Evolutionary conservation across 352 stramenopile genomes (phyloP), one percentile per base, ranked within the genome.

Genomic region (Thalassiosira mediterranea): DNA sequence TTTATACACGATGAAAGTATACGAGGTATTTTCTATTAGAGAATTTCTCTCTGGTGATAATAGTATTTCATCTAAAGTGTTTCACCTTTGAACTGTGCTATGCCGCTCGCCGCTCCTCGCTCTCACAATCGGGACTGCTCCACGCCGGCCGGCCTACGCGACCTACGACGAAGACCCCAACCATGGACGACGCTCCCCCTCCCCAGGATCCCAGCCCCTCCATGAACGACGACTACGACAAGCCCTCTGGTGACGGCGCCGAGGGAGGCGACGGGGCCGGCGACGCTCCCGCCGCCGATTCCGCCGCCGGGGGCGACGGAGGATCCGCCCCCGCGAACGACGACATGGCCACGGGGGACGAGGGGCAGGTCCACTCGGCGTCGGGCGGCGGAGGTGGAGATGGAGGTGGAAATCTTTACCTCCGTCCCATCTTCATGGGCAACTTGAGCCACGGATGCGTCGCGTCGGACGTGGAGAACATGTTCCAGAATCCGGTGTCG

Each of bases 351-450:
- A 28, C 34, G 52, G 52, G 57, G 52, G 15, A 38, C 21, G 23
- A 23, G 21, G 28, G 25, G 5, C 57, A 66, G 44, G 38, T 42
- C 7, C 7, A 13, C 34, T 13, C 34, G 34, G 34, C 7, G 7
- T 7, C 7, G 34, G 34, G 34, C 34, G 34, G 34, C 34, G 34
- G 34, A 7, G 34, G 34, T 13, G 34, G 34, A 13, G 34, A 13
- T 7, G 59, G 59, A 31, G 60, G 44, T 7, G 60, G 60, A 1
- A 69, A 69, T 58, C 17, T 69, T 1, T 57, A 49, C 13, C 31
- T 92, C 10, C 79, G 87, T 51, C 84, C 84, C 10, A 72, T 91
- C 26, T 92, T 91, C 47, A 48, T 91, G 10, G 87, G 84, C 8
- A 92, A 92, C 79, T 73, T 92, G 10, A 73, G 68, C 13, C 49